Conservation (phyloP, 805 yeast species). For the Sugiyamaella smithiae region DNA sequence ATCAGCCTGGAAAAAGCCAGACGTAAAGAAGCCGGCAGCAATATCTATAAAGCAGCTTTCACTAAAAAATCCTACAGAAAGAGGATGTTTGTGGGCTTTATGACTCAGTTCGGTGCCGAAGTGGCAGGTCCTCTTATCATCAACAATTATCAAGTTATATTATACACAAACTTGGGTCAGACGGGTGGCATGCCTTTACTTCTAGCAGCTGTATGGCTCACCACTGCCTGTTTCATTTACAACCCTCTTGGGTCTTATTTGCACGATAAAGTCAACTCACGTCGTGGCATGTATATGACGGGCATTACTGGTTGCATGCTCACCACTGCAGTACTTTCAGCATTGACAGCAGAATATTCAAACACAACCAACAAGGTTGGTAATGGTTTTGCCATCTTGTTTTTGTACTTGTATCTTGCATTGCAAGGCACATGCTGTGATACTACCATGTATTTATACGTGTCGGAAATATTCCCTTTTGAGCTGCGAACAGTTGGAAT, state of each 20-base stretch:
- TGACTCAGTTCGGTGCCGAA: slow-evolving; percentile 1
- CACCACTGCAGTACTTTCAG: not conserved
- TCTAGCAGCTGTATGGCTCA: slow-evolving; percentile 5
- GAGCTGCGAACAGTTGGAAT: slow-evolving; percentile 40
- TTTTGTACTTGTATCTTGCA: slow-evolving; percentile 3
- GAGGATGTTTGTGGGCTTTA: slow-evolving; percentile 11
- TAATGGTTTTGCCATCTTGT: slow-evolving; percentile 2
- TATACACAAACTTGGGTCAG: slow-evolving; percentile 2
- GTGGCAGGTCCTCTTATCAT: slow-evolving; percentile 8
- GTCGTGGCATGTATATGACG: slow-evolving; percentile 2
- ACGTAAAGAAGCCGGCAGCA: not conserved
- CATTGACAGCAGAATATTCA: not conserved
- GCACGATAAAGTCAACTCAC: not conserved
- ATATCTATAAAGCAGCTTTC: slow-evolving; percentile 5
- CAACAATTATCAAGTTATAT: slow-evolving; percentile 2
- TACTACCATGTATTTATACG: slow-evolving; percentile 6
- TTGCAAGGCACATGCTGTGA: slow-evolving; percentile 1
- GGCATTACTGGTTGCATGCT: slow-evolving; percentile 8
- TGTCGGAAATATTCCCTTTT: slow-evolving; percentile 12
- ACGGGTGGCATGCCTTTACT: slow-evolving; percentile 1
- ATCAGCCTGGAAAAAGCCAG: not conserved
- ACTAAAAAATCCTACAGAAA: slow-evolving; percentile 9
- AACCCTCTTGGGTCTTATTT: not conserved
- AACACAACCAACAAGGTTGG: not conserved
- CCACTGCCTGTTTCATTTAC: not conserved